A percentile compares a stretch with the other conserved stretches of the same genome.
Evolutionary conservation across 768 basidiomycete genomes (phyloP).

Genomic region (Boletus rex-veris): DNA sequence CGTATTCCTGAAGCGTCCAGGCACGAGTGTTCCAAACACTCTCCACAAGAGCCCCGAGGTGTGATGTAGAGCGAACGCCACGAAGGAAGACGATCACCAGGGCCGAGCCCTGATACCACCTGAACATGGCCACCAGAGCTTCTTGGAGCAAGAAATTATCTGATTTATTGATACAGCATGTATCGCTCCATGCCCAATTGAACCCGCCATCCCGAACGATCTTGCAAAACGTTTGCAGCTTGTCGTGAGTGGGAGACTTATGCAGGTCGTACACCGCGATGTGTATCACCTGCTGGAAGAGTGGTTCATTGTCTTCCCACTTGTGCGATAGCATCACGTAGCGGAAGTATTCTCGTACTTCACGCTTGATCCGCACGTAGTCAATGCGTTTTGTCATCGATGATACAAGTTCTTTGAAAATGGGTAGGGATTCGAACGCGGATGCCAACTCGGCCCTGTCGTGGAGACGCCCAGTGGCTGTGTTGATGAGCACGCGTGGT

Average conservation of each 20-base stretch:
- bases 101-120: not conserved
- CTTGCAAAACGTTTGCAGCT: not conserved
- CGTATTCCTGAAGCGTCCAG: not conserved
- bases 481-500: not conserved
- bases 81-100: not conserved
- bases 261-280: not conserved
- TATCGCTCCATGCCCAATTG: not conserved
- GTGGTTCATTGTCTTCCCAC: not conserved
- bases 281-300: not conserved
- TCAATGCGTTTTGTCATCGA: not conserved
- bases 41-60: not conserved
- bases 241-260: not conserved
- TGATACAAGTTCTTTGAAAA: not conserved
- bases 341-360: not conserved
- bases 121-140: not conserved
- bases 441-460: not conserved
- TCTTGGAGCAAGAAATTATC: not conserved
- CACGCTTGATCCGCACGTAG: not conserved
- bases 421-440: not conserved
- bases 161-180: not conserved
- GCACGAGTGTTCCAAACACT: not conserved
- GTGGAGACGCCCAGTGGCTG: not conserved
- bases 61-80: not conserved
- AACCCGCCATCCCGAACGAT: not conserved
- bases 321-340: slow-evolving; percentile 2